These are phyloP conservation scores for Picea mariana DNA, from an alignment of 83 land plant genomes.

Conservation along the genomic window DNA sequence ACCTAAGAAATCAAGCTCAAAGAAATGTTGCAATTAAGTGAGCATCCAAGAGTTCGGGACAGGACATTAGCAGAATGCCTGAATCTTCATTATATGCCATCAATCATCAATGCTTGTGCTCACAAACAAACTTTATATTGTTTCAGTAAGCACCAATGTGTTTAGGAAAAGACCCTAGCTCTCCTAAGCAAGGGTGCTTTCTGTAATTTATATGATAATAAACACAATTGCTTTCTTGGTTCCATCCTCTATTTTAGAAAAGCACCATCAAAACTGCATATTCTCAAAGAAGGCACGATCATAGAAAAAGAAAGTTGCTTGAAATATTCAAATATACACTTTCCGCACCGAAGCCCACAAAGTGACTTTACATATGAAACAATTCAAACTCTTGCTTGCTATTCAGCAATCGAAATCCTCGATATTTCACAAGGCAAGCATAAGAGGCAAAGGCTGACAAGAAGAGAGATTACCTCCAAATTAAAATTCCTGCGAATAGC, in stretches of 20 bases:
- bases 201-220: too few relatives aligned
- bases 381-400: background rate
- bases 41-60: too few relatives aligned
- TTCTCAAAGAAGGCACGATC: background rate
- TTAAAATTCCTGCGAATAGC: conserved; percentile 79
- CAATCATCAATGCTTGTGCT: too few relatives aligned
- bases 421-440: background rate
- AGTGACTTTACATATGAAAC: background rate
- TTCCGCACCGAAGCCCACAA: background rate
- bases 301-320: background rate
- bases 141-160: too few relatives aligned
- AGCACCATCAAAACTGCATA: background rate
- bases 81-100: too few relatives aligned
- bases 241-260: background rate
- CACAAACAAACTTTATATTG: too few relatives aligned
- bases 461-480: conserved; percentile 59
- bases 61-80: too few relatives aligned
- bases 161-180: too few relatives aligned
- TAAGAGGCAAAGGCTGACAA: background rate
- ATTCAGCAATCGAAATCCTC: background rate
- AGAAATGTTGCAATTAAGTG: too few relatives aligned
- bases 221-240: background rate
- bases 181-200: too few relatives aligned
- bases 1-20: too few relatives aligned
- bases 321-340: background rate